phyloP scores from a whole-genome alignment of 108 stramenopile species.

The Stephanodiscus minutulus region DNA sequence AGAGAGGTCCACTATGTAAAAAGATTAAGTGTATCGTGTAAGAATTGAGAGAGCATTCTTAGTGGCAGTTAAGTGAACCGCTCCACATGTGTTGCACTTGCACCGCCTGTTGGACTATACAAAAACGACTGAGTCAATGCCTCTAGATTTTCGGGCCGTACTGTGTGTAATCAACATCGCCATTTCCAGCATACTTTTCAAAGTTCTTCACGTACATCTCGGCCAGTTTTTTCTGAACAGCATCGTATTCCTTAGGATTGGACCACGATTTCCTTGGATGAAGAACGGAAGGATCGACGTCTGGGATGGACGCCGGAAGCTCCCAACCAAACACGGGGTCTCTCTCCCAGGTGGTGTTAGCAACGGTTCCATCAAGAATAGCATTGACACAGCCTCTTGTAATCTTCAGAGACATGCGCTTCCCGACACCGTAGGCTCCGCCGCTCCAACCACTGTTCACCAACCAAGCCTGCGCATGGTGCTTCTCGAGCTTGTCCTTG shows the following conservation, averaged over 20 bases:
- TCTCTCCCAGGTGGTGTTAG: slow-evolving; percentile 70
- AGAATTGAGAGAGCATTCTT: too few species aligned
- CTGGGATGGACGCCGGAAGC: slow-evolving; percentile 83
- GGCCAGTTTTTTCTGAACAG: slow-evolving; percentile 83
- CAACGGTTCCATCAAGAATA: slow-evolving; percentile 92
- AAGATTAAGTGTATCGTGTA: too few species aligned
- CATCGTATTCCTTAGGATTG: slow-evolving; percentile 87
- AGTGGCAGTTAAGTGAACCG: too few species aligned
- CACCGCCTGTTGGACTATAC: too few species aligned
- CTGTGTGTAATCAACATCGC: slow-evolving; percentile 79
- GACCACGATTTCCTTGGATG: slow-evolving; percentile 91
- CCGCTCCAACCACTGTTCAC: slow-evolving; percentile 99
- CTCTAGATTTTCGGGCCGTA: slow-evolving; percentile 80
- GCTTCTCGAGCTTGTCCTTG: slow-evolving; percentile 86
- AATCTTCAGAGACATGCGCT: slow-evolving; percentile 97
- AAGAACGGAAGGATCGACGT: slow-evolving; percentile 79
- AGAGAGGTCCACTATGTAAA: too few species aligned
- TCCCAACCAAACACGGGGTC: slow-evolving; percentile 93
- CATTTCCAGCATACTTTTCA: slow-evolving; percentile 87
- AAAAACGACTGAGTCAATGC: too few species aligned
- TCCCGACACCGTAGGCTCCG: slow-evolving; percentile 91
- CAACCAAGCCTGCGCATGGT: slow-evolving; percentile 90
- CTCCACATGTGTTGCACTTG: too few species aligned
- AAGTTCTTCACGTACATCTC: slow-evolving; percentile 95
- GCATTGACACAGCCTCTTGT: slow-evolving; percentile 95